Evolutionary conservation across 345 rosid species (phyloP), one percentile per base, ranked within the genome.

Genomic region (Lumnitzera littorea): DNA sequence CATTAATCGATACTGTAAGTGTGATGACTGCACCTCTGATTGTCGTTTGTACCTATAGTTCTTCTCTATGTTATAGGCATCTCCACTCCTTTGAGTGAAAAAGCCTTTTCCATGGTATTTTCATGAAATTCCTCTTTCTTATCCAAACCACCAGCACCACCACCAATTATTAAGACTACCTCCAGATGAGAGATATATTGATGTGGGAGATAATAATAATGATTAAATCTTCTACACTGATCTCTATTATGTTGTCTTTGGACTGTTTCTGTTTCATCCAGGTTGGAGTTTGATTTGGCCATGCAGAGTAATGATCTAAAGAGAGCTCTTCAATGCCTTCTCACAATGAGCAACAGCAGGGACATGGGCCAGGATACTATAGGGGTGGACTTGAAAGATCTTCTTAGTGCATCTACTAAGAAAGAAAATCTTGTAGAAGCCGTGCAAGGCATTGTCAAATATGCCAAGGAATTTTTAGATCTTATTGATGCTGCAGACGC

Each of bases 401-500:
- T 91, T 73, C 92, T 95, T 60, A 84, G 72, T 63, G 61, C 86
- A 61, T 80, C 95, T 54, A 73, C 87, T 55, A 86, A 95, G 78
- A 91, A 91, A 77, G 99, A 91, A 77, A 86, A 90, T 72, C 74
- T 86, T 29, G 89, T 90, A 46, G 99, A 91, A 61, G 97, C 96
- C 70, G 99, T 90, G 47, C 83, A 90, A 66, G 99, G 99, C 74
- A 82, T 88, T 36, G 97, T 82, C 25, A 95, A 91, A 70, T 95
- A 84, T 58, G 88, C 91, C 1, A 91, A 76, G 78, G 96, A 95
- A 78, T 95, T 95, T 83, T 73, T 88, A 78, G 96, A 95, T 65
- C 96, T 95, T 41, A 91, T 95, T 61, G 99, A 95, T 77, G 99
- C 94, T 63, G 99, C 99, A 46, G 97, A 95, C 86, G 96, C 97